Percentiles rank a stretch among this genome's conserved stretches.
These are phyloP conservation scores for Syzygium malaccense DNA, from an alignment of 441 rosid species.

Conservation along the genomic window DNA sequence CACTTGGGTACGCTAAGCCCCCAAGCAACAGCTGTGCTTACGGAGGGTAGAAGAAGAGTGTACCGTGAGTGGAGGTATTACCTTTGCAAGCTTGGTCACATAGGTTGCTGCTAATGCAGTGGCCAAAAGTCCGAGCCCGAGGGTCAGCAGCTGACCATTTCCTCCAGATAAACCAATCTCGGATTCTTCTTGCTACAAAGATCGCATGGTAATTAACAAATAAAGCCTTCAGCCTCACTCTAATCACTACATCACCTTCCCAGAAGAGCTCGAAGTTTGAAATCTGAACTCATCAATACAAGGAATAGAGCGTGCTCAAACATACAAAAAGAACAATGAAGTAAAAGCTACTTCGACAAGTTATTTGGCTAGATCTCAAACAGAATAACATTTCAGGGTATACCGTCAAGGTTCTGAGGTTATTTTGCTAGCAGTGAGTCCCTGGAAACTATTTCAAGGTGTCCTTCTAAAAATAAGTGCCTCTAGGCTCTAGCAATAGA, in stretches of 20 bases:
- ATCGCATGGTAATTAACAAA: background rate
- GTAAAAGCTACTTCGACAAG: background rate
- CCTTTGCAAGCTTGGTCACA: slow-evolving; percentile 90
- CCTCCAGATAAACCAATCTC: slow-evolving; percentile 68
- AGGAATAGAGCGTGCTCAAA: background rate
- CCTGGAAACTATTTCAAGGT: background rate
- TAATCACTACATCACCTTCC: background rate
- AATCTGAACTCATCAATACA: background rate
- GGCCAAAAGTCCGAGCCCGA: slow-evolving; percentile 73
- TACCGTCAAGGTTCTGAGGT: background rate
- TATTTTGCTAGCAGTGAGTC: background rate
- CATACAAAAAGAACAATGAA: background rate
- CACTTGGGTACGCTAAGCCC: background rate
- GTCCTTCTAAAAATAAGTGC: background rate
- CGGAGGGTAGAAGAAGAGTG: background rate
- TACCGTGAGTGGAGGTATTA: slow-evolving; percentile 4
- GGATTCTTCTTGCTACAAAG: slow-evolving; percentile 80
- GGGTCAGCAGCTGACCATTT: slow-evolving; percentile 66
- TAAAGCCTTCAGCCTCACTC: background rate
- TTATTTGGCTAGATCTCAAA: background rate
- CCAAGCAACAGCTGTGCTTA: background rate
- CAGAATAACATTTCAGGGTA: background rate
- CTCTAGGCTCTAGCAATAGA: background rate
- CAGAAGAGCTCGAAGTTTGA: background rate
- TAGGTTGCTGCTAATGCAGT: slow-evolving; percentile 86